Evolutionary conservation across 2,329 filamentous ascomycete genomes (phyloP).

Genomic region (Madurella fahalii): DNA sequence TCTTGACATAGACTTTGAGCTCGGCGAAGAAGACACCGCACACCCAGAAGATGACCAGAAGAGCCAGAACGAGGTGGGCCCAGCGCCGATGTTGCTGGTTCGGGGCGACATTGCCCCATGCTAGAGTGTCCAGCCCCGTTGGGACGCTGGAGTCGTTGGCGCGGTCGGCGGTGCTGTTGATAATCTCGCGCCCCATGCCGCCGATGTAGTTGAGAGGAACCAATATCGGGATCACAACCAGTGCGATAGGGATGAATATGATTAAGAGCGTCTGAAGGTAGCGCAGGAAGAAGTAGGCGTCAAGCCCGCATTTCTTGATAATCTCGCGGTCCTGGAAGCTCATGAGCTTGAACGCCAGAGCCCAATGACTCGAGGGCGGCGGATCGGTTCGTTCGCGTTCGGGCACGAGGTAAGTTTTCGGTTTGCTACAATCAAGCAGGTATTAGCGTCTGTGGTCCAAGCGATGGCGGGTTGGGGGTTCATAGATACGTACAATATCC

Average conservation of each 20-base stretch:
- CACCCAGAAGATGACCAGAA: slow-evolving; percentile 76
- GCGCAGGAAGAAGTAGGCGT: slow-evolving; percentile 95
- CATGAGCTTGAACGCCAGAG: slow-evolving; percentile 57
- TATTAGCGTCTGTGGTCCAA: neutral
- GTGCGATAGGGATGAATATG: slow-evolving; percentile 81
- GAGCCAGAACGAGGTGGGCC: slow-evolving; percentile 77
- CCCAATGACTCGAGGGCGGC: slow-evolving; percentile 56
- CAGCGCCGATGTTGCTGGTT: slow-evolving; percentile 67
- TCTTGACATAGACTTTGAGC: slow-evolving; percentile 80
- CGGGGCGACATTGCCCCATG: slow-evolving; percentile 79
- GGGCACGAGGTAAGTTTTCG: slow-evolving; percentile 80
- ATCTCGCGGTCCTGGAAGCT: slow-evolving; percentile 71
- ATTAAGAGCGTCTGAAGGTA: slow-evolving; percentile 75
- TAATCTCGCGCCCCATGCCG: slow-evolving; percentile 58
- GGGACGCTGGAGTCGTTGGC: slow-evolving; percentile 37
- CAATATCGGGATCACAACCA: slow-evolving; percentile 77
- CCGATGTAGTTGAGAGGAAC: slow-evolving; percentile 78
- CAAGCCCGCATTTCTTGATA: slow-evolving; percentile 91
- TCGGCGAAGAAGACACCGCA: slow-evolving; percentile 86
- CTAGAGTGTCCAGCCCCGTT: slow-evolving; percentile 73
- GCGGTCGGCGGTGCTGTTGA: slow-evolving; percentile 35
- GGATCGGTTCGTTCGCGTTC: slow-evolving; percentile 78
- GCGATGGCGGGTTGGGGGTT: neutral
- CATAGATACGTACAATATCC: slow-evolving; percentile 67
- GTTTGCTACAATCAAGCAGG: slow-evolving; percentile 53